A percentile compares a stretch with the other conserved stretches of the same genome.
These are phyloP conservation scores for Aquilaria malaccensis DNA, from an alignment of 345 rosid genomes.

Conservation along the genomic window DNA sequence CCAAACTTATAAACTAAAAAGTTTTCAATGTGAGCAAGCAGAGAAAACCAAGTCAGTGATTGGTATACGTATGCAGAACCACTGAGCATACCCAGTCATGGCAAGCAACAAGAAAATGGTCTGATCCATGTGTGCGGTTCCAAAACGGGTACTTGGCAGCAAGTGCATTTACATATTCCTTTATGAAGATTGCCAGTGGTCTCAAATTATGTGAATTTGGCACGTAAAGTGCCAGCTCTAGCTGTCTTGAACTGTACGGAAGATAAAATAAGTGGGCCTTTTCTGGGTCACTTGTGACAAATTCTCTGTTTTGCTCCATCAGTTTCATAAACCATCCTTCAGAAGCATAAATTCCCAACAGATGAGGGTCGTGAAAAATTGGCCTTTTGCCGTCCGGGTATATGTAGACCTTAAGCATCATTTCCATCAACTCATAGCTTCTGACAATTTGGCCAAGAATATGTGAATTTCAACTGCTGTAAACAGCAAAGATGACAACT, in stretches of 20 bases:
- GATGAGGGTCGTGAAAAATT: constrained; percentile 66
- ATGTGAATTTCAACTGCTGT: neutral
- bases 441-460: constrained; percentile 27
- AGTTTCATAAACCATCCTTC: constrained; percentile 98
- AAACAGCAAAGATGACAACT: neutral
- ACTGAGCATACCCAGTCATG: constrained; percentile 80
- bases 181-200: constrained; percentile 50
- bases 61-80: neutral
- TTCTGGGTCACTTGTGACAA: constrained; percentile 66
- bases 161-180: constrained; percentile 58
- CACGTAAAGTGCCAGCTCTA: constrained; percentile 45
- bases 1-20: neutral
- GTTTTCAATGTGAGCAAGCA: neutral
- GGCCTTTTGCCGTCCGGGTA: constrained; percentile 75
- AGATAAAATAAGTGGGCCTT: constrained; percentile 87
- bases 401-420: constrained; percentile 66
- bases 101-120: constrained; percentile 94
- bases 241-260: constrained; percentile 80
- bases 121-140: constrained; percentile 86
- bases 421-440: constrained; percentile 92
- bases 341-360: constrained; percentile 81
- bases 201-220: constrained; percentile 63
- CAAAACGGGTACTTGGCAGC: constrained; percentile 80
- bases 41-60: neutral
- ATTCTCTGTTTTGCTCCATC: constrained; percentile 63